A percentile compares a stretch with the other conserved stretches of the same genome.
These are phyloP conservation scores for Cladorrhinum sp. DNA, from an alignment of 2,329 filamentous ascomycete species.

Conservation along the genomic window DNA sequence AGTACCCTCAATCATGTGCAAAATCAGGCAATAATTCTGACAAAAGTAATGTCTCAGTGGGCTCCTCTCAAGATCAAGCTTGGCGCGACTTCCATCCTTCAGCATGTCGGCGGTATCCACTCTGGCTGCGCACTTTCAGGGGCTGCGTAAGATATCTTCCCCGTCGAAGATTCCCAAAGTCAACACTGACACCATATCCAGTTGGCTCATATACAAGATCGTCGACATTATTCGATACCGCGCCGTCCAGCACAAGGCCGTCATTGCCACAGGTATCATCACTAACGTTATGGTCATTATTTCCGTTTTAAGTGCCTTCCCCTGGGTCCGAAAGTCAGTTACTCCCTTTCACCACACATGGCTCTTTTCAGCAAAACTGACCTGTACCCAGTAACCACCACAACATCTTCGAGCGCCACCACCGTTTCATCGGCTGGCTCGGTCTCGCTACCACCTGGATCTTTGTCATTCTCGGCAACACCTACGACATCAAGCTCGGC, in stretches of 20 bases:
- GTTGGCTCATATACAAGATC: constrained; percentile 40
- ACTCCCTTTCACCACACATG: constrained; percentile 24
- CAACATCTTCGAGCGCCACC: constrained; percentile 41
- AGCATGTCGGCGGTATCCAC: constrained; percentile 43
- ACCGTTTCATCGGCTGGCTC: constrained; percentile 43
- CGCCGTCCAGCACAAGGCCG: constrained; percentile 33
- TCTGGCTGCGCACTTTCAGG: constrained; percentile 41
- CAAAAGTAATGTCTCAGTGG: constrained; percentile 31
- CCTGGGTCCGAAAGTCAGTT: constrained; percentile 43
- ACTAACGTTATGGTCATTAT: constrained; percentile 38
- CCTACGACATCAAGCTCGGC: constrained; percentile 36
- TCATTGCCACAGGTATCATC: constrained; percentile 39
- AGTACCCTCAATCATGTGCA: constrained; percentile 18
- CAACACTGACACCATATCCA: constrained; percentile 22
- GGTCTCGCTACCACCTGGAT: constrained; percentile 39
- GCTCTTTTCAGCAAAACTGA: constrained; percentile 5
- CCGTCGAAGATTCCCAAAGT: neutral
- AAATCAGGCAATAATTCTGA: constrained; percentile 9
- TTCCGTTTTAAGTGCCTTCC: constrained; percentile 39
- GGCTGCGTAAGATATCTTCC: constrained; percentile 31
- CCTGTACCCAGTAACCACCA: constrained; percentile 35
- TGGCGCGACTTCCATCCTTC: constrained; percentile 36
- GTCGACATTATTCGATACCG: constrained; percentile 37
- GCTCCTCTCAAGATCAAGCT: constrained; percentile 37
- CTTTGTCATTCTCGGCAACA: constrained; percentile 39